Evolutionary conservation across 1,284 basidiomycete species (phyloP).

Genomic region (Boletus sp.): DNA sequence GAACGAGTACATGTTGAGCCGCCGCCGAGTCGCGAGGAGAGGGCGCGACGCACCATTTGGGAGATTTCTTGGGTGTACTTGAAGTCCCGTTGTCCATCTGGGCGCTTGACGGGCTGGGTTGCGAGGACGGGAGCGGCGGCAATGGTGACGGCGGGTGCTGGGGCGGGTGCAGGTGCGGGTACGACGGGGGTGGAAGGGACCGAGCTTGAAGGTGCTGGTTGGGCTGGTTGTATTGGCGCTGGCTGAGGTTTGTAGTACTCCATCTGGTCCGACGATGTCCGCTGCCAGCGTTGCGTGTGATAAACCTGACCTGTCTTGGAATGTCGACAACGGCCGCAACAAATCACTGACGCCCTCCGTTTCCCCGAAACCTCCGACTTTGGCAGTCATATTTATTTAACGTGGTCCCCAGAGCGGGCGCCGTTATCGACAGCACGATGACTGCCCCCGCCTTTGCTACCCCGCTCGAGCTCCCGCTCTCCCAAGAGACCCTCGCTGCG

Average conservation of each 20-base stretch:
- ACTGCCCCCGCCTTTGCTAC: constrained; percentile 19
- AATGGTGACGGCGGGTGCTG: constrained; percentile 7
- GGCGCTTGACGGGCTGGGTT: constrained; percentile 18
- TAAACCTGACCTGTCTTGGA: background rate
- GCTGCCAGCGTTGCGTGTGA: background rate
- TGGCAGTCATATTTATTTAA: background rate
- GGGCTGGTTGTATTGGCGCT: constrained; percentile 19
- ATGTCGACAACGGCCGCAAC: background rate
- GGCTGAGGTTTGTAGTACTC: constrained; percentile 30
- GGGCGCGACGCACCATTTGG: constrained; percentile 56
- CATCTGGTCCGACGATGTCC: too few species aligned
- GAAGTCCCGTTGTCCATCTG: constrained; percentile 46
- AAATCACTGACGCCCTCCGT: too few species aligned
- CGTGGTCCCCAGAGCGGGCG: background rate
- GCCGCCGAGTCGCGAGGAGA: too few species aligned
- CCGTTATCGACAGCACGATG: constrained; percentile 10
- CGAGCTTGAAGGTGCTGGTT: constrained; percentile 15
- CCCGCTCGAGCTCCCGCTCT: constrained; percentile 62
- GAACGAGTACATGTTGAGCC: background rate
- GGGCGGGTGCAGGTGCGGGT: background rate
- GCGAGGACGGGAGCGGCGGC: constrained; percentile 7
- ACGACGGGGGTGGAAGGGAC: constrained; percentile 25
- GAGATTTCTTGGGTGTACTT: constrained; percentile 76
- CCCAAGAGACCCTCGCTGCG: constrained; percentile 54
- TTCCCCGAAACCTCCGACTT: background rate